Conservation (phyloP, 1,284 basidiomycete genomes). For the Irpex sp. region DNA sequence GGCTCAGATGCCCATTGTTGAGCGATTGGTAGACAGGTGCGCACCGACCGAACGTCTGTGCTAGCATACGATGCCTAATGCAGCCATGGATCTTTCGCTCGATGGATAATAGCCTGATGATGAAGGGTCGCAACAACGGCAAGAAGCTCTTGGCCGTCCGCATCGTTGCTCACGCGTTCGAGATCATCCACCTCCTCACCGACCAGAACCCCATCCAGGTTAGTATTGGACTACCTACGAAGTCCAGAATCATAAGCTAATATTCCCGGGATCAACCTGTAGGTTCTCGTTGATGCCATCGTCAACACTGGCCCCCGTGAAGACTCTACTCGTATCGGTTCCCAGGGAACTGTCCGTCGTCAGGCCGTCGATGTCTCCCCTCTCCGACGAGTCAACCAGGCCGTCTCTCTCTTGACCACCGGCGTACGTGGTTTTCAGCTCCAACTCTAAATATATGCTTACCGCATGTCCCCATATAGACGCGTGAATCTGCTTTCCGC, state of each 20-base stretch:
- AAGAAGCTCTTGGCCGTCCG: conserved; percentile 99
- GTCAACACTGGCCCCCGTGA: conserved; percentile 99
- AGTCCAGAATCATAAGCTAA: neutral
- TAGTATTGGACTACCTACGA: conserved; percentile 32
- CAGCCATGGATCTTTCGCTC: neutral
- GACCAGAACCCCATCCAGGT: conserved; percentile 99
- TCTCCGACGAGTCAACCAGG: conserved; percentile 97
- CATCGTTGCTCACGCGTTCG: conserved; percentile 99
- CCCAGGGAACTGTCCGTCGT: conserved; percentile 98
- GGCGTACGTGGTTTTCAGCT: conserved; percentile 60
- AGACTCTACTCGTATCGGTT: conserved; percentile 99
- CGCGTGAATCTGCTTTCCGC: conserved; percentile 99
- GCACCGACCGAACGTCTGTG: conserved; percentile 22
- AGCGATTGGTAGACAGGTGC: conserved; percentile 97
- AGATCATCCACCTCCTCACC: conserved; percentile 99
- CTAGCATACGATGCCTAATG: conserved; percentile 37
- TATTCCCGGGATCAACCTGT: neutral
- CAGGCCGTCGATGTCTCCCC: conserved; percentile 99
- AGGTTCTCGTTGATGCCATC: conserved; percentile 95
- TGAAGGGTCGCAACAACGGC: conserved; percentile 99
- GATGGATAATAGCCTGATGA: conserved; percentile 78
- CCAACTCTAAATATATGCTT: neutral
- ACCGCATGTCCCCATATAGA: conserved; percentile 42
- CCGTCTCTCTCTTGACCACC: conserved; percentile 91
- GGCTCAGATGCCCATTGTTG: conserved; percentile 99